Percentiles rank a stretch among this genome's conserved stretches.
Evolutionary conservation across 495 filamentous ascomycete species (phyloP).

Genomic region (Xylaria scruposa): DNA sequence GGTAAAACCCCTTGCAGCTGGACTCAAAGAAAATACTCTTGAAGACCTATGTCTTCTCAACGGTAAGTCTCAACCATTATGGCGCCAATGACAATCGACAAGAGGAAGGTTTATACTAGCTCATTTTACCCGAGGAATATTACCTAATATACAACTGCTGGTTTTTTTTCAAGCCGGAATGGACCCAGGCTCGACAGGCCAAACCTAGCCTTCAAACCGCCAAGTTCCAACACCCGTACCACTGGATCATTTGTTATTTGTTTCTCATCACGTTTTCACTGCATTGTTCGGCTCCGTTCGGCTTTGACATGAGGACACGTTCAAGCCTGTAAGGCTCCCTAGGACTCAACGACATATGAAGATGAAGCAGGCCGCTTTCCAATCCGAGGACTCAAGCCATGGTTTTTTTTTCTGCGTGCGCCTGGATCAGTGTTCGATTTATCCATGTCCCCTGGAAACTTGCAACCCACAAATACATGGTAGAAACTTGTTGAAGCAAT

Average conservation of each 20-base stretch:
- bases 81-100: constrained; percentile 13
- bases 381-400: constrained; percentile 11
- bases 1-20: constrained; percentile 16
- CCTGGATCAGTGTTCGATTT: not conserved
- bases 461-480: not conserved
- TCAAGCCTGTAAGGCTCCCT: constrained; percentile 24
- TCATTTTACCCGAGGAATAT: constrained; percentile 8
- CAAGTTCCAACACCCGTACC: constrained; percentile 9
- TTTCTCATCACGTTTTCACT: constrained; percentile 35
- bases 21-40: constrained; percentile 19
- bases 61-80: constrained; percentile 22
- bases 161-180: constrained; percentile 26
- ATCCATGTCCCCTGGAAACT: not conserved
- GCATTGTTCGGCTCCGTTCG: constrained; percentile 36
- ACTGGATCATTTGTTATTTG: constrained; percentile 23
- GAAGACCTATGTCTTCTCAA: constrained; percentile 8
- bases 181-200: constrained; percentile 34
- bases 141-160: not conserved
- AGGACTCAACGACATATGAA: constrained; percentile 2
- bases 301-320: constrained; percentile 31
- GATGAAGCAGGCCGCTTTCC: constrained; percentile 21
- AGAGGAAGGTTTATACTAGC: constrained; percentile 14
- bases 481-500: not conserved
- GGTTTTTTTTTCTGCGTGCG: constrained; percentile 4
- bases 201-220: constrained; percentile 15